These are phyloP conservation scores for Tulasnella sp. DNA, from an alignment of 768 basidiomycete species.

Conservation along the genomic window DNA sequence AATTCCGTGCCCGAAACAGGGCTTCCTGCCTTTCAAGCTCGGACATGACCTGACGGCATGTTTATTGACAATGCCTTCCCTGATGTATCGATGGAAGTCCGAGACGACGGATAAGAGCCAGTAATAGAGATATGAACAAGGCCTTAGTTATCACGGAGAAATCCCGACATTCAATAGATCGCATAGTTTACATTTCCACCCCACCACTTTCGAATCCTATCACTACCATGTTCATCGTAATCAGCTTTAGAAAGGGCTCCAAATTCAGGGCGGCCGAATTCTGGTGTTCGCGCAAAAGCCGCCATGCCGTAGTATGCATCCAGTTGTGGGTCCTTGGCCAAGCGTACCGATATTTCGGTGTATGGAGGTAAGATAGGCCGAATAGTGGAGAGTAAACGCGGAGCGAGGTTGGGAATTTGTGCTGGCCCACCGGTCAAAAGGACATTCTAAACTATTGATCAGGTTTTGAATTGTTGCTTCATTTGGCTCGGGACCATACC, in stretches of 20 bases:
- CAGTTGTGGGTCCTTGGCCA: conserved; percentile 49
- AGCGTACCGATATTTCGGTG: conserved; percentile 50
- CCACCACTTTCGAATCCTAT: conserved; percentile 80
- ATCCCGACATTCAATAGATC: no score
- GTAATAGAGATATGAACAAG: no score
- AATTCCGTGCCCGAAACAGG: no score
- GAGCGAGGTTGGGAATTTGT: conserved; percentile 51
- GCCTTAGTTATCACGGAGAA: no score
- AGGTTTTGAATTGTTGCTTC: background rate
- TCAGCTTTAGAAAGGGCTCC: conserved; percentile 56
- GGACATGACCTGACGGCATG: no score
- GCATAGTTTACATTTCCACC: conserved; percentile 75
- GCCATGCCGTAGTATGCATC: conserved; percentile 96
- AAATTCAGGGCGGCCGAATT: conserved; percentile 26
- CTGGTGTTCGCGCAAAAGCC: conserved; percentile 30
- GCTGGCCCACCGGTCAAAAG: conserved; percentile 80
- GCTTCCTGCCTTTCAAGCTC: no score
- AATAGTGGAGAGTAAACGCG: conserved; percentile 58
- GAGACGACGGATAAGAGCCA: no score
- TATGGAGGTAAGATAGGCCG: conserved; percentile 77
- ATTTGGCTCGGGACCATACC: conserved; percentile 34
- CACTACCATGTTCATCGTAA: conserved; percentile 83
- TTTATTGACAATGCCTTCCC: no score
- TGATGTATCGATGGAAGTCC: no score
- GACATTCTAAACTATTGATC: conserved; percentile 48